A percentile compares a stretch with the other conserved stretches of the same genome.
Evolutionary conservation across 108 stramenopile species (phyloP).

Genomic region (Conticribra guillardii): DNA sequence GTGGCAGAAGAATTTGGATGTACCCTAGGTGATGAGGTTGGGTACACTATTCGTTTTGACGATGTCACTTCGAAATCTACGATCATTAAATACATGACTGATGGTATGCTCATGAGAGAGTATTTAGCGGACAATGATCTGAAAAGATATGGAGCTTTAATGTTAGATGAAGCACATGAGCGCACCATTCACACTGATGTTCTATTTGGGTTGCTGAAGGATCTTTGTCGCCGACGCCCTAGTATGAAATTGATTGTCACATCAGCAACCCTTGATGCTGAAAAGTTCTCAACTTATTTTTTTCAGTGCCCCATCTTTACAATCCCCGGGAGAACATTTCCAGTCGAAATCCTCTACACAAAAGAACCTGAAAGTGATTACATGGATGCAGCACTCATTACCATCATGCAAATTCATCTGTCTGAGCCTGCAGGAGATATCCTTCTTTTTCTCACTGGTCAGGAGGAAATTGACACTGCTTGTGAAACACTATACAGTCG

Average conservation of each 20-base stretch:
- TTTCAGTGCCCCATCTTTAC: slow-evolving; percentile 96
- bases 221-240: slow-evolving; percentile 84
- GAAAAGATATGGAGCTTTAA: slow-evolving; percentile 84
- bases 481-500: slow-evolving; percentile 96
- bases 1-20: slow-evolving; percentile 99
- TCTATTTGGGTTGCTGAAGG: slow-evolving; percentile 96
- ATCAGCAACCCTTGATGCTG: slow-evolving; percentile 96
- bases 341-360: slow-evolving; percentile 97
- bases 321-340: slow-evolving; percentile 97
- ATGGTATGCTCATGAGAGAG: slow-evolving; percentile 99
- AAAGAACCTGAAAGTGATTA: slow-evolving; percentile 98
- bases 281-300: slow-evolving; percentile 97
- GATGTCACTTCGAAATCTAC: slow-evolving; percentile 94
- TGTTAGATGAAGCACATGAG: slow-evolving; percentile 98
- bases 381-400: slow-evolving; percentile 95
- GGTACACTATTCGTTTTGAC: slow-evolving; percentile 98
- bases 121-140: slow-evolving; percentile 93
- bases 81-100: slow-evolving; percentile 99
- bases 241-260: slow-evolving; percentile 96
- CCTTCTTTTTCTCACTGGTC: slow-evolving; percentile 95
- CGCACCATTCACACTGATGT: slow-evolving; percentile 99
- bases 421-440: slow-evolving; percentile 97
- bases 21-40: slow-evolving; percentile 93
- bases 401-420: slow-evolving; percentile 98
- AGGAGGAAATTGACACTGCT: slow-evolving; percentile 99